phyloP scores from a whole-genome alignment of 2,329 filamentous ascomycete species.

The Lecanicillium sp. region DNA sequence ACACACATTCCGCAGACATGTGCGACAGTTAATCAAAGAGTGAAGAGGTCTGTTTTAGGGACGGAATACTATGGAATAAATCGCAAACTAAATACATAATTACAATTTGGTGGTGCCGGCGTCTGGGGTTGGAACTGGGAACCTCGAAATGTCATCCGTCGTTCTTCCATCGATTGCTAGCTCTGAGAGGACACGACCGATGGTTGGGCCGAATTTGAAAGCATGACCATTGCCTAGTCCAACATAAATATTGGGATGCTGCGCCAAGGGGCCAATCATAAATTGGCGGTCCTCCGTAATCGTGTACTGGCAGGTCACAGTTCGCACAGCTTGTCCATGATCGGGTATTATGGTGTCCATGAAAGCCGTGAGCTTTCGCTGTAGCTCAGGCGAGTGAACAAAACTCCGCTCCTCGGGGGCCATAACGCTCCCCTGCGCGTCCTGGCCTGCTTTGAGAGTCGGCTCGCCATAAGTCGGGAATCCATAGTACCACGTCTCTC shows the following conservation, averaged over 20 bases:
- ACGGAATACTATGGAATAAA: too few species aligned
- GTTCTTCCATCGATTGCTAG: slow-evolving; percentile 17
- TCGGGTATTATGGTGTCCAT: slow-evolving; percentile 1
- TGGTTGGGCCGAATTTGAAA: slow-evolving; percentile 18
- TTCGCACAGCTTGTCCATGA: slow-evolving; percentile 12
- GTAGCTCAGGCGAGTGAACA: slow-evolving; percentile 7
- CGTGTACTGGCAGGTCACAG: slow-evolving; percentile 18
- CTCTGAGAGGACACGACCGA: slow-evolving; percentile 17
- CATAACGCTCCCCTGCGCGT: slow-evolving; percentile 9
- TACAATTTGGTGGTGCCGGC: too few species aligned
- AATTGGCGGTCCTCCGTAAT: slow-evolving; percentile 17
- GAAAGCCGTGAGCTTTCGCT: not conserved
- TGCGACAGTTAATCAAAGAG: too few species aligned
- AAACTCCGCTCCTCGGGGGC: slow-evolving; percentile 8
- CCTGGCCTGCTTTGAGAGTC: slow-evolving; percentile 10
- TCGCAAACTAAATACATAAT: too few species aligned
- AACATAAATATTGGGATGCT: slow-evolving; percentile 12
- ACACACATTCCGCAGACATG: too few species aligned
- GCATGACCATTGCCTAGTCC: slow-evolving; percentile 15
- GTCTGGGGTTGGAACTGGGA: too few species aligned
- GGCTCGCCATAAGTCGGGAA: slow-evolving; percentile 12
- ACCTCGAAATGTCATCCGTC: slow-evolving; percentile 13
- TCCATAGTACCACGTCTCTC: slow-evolving; percentile 10
- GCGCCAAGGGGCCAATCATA: slow-evolving; percentile 13
- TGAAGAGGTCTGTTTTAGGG: too few species aligned